Percentiles rank a stretch among this genome's conserved stretches.
Evolutionary conservation across 1,284 basidiomycete species (phyloP).

Genomic region (Malassezia arunalokei): DNA sequence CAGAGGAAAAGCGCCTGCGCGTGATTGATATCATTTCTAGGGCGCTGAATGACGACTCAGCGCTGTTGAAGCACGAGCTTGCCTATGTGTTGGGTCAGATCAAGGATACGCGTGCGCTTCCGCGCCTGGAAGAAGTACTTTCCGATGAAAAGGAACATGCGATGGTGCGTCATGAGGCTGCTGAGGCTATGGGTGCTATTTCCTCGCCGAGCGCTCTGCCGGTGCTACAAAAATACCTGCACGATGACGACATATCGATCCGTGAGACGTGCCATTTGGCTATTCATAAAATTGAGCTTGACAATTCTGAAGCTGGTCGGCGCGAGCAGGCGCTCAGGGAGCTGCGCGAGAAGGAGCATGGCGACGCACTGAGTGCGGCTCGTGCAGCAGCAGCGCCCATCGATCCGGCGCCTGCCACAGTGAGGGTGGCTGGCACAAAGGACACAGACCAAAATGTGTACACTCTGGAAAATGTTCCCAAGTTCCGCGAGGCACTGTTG

Average conservation of each 20-base stretch:
- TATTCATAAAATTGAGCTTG: conserved; percentile 85
- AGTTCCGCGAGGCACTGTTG: conserved; percentile 59
- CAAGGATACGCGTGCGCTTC: conserved; percentile 61
- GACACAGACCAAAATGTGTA: conserved; percentile 17
- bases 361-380: conserved; percentile 12
- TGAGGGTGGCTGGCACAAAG: conserved; percentile 19
- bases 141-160: conserved; percentile 64
- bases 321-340: conserved; percentile 47
- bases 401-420: conserved; percentile 71
- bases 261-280: conserved; percentile 97
- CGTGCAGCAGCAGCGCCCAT: conserved; percentile 61
- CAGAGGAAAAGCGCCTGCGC: conserved; percentile 23
- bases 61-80: conserved; percentile 88
- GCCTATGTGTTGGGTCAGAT: conserved; percentile 96
- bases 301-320: conserved; percentile 51
- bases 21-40: conserved; percentile 74
- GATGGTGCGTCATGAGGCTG: conserved; percentile 98
- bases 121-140: conserved; percentile 66
- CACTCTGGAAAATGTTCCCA: conserved; percentile 47
- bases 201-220: conserved; percentile 59
- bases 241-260: conserved; percentile 64
- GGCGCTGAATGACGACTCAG: conserved; percentile 75
- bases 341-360: conserved; percentile 17
- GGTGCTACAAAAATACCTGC: conserved; percentile 60
- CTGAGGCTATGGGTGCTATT: conserved; percentile 94